A percentile compares a stretch with the other conserved stretches of the same genome.
phyloP scores from a whole-genome alignment of 306 rosid genomes.

The Chamaecrista fasciculata region DNA sequence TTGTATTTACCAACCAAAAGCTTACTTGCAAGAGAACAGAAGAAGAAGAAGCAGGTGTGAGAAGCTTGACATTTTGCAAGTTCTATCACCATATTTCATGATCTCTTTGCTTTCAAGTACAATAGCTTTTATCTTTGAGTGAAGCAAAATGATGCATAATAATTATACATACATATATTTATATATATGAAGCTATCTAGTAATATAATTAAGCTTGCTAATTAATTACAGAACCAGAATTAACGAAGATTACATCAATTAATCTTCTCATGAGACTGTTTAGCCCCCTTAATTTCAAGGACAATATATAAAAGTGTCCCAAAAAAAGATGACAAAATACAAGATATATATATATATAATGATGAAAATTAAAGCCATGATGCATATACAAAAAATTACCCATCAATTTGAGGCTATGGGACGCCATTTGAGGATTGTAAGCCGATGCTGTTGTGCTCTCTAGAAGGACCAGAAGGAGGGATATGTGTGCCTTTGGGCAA shows the following conservation, averaged over 20 bases:
- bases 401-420: conserved; percentile 38
- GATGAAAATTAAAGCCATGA: neutral
- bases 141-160: neutral
- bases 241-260: too few species aligned
- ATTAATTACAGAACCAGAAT: neutral
- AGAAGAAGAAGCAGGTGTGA: neutral
- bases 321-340: too few species aligned
- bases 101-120: conserved; percentile 24
- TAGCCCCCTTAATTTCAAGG: neutral
- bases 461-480: conserved; percentile 93
- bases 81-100: neutral
- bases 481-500: conserved; percentile 62
- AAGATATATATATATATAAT: too few species aligned
- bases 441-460: conserved; percentile 61
- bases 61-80: neutral
- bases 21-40: conserved; percentile 17
- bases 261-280: too few species aligned
- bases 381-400: conserved; percentile 31
- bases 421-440: conserved; percentile 43
- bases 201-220: neutral
- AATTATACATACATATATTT: neutral
- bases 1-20: neutral
- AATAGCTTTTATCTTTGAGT: neutral
- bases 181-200: neutral
- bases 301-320: neutral